Evolutionary conservation across 2,329 filamentous ascomycete genomes (phyloP), one percentile per base, ranked within the genome.

Genomic region (Paramyrothecium sp.): DNA sequence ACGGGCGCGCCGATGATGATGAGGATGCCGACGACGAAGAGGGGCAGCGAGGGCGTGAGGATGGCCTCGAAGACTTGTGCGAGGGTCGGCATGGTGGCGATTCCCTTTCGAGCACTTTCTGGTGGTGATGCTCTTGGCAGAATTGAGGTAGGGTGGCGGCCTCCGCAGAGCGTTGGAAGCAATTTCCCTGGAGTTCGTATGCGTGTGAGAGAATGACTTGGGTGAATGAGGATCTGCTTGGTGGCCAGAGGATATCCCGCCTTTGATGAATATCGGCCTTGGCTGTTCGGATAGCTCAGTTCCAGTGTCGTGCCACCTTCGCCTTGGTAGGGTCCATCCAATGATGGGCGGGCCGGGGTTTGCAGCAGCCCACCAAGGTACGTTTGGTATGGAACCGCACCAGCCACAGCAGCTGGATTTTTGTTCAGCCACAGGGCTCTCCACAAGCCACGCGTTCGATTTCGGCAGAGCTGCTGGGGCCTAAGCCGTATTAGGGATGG

Each of bases 1-100:
- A 96, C 69, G 20, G 95, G 95, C 26, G 90, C 78, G 55, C 88
- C 73, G 63, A 97, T 71, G 59, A 90, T 85, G 67, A 97, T 78
- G 56, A 91, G 62, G 20, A 89, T 68, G 16, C 92, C 89, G 69
- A 94, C 71, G 60, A 87, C 64, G 66, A 98, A 83, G 58, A 86
- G 80, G 55, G 84, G 70, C 12, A 78, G 64, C 17, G 86, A 87
- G n/a, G 86, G 86, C 58, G 79, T 83, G 68, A 89, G 75, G 57
- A 86, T 73, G 58, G 77, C 75, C 72, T 84, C 80, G 65, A 85
- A 63, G 65, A 78, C 64, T 53, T 72, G 62, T 57, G 71, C 68
- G 56, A 79, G 68, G 61, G 67, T 65, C 52, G 71, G 68, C 73
- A 81, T 79, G 60, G 61, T 65, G 64, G 63, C 49, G 20, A 59